Evolutionary conservation across 805 yeast species (phyloP), one percentile per base, ranked within the genome.

Genomic region (Kazachstania psychrophila): DNA sequence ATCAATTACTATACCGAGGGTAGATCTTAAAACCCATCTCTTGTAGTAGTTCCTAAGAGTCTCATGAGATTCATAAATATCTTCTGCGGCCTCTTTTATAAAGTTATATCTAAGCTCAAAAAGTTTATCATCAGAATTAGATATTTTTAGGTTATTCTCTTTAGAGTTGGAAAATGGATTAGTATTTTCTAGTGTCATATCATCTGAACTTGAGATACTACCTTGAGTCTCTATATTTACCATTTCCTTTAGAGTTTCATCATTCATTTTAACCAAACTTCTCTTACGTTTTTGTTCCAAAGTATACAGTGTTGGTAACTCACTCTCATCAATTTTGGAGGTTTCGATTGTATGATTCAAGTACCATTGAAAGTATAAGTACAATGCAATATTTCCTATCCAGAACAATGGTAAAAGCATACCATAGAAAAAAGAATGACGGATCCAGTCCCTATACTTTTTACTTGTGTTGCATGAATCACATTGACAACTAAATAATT

Each of bases 251-350:
- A 31, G 6, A 7, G 12, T 28, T 18, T 32, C 29, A 4, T 28
- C 15, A 9, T 37, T 37, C 13, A 37, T 13, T 15, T 31, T 12
- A n/a, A 38, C 16, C 5, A 10, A 9, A 5, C 27, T 19, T 33
- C 45, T 40, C 24, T 43, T 32, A 9, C 23, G 17, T 8, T 23
- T 14, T 18, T 28, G 11, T 20, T 47, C 43, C 23, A 44, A 41
- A 38, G 56, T 57, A 37, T 44, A 52, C 22, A 41, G 34, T 25
- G 59, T 56, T 12, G 61, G 63, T 20, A 48, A 45, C 23, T 55
- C 56, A 25, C 47, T 48, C 17, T 45, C 43, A 6, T 43, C 38
- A 23, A 58, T 28, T 28, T 34, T 41, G 24, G 45, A 38, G 34
- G 49, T 54, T 13, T 37, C 35, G 14, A 52, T 44, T 36, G 48